Conservation (phyloP, 805 yeast species). For the Candida sphagnicola region DNA sequence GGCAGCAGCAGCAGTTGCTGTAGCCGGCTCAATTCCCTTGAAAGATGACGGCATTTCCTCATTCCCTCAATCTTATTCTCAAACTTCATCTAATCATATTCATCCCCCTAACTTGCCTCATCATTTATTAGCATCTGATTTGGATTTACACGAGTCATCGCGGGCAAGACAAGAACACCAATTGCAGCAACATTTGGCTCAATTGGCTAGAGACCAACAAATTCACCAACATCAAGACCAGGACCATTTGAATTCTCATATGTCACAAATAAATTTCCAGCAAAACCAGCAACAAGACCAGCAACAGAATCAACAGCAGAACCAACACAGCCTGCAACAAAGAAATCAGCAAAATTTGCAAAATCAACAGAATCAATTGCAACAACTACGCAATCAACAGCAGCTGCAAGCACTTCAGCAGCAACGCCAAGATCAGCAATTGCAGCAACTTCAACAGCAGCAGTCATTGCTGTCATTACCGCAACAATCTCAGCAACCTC, state of each 20-base stretch:
- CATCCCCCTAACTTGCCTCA: not conserved
- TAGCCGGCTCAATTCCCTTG: conserved; percentile 8
- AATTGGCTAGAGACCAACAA: not conserved
- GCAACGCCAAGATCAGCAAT: conserved; percentile 11
- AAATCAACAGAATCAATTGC: conserved; percentile 9
- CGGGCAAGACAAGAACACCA: not conserved
- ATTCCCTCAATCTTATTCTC: not conserved
- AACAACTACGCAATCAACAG: conserved; percentile 6
- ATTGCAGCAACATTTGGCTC: conserved; percentile 3
- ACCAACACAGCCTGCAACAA: conserved; percentile 6
- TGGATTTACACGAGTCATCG: not conserved
- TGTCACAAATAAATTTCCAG: not conserved
- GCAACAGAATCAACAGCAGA: conserved; percentile 6
- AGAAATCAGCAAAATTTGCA: conserved; percentile 4
- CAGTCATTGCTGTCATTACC: conserved; percentile 4
- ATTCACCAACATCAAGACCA: conserved; percentile 4
- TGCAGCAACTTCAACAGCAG: conserved; percentile 3
- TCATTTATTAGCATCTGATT: not conserved
- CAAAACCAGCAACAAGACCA: conserved; percentile 7
- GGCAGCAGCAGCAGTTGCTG: conserved; percentile 20
- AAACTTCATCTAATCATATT: not conserved
- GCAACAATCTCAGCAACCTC: conserved; percentile 5
- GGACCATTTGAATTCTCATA: not conserved
- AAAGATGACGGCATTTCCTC: conserved; percentile 6
- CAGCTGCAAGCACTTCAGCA: conserved; percentile 9